These are phyloP conservation scores for Penicillium roqueforti DNA, from an alignment of 495 filamentous ascomycete genomes.

Conservation along the genomic window DNA sequence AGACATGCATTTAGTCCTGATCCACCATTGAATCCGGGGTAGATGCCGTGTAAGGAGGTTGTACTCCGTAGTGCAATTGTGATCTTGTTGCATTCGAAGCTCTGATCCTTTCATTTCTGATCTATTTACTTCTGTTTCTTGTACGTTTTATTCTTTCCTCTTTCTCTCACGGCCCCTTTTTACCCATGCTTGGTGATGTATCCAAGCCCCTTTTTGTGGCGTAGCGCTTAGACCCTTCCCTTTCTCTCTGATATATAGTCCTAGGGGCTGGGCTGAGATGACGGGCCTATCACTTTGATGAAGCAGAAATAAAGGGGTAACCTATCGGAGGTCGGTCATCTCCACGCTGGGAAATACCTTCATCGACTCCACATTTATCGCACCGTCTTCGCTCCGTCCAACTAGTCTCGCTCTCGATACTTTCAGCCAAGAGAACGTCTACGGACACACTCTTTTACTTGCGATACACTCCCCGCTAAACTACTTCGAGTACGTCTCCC, in stretches of 20 bases:
- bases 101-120: background rate
- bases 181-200: background rate
- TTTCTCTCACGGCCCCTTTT: background rate
- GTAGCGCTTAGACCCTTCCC: conserved; percentile 1
- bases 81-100: background rate
- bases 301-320: conserved; percentile 2
- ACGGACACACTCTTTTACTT: too few species aligned
- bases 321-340: background rate
- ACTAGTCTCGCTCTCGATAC: too few species aligned
- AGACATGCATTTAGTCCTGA: background rate
- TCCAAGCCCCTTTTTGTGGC: background rate
- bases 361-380: too few species aligned
- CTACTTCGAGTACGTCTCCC: too few species aligned
- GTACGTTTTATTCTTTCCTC: background rate
- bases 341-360: too few species aligned
- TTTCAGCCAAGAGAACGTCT: too few species aligned
- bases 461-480: too few species aligned
- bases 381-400: too few species aligned
- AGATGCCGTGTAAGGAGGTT: conserved; percentile 6
- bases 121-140: background rate
- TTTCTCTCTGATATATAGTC: background rate
- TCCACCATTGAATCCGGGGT: conserved; percentile 14
- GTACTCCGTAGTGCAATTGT: background rate
- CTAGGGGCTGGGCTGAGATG: background rate
- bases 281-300: background rate